These are phyloP conservation scores for Ustilago sp. DNA, from an alignment of 1,284 basidiomycete genomes.

Conservation along the genomic window DNA sequence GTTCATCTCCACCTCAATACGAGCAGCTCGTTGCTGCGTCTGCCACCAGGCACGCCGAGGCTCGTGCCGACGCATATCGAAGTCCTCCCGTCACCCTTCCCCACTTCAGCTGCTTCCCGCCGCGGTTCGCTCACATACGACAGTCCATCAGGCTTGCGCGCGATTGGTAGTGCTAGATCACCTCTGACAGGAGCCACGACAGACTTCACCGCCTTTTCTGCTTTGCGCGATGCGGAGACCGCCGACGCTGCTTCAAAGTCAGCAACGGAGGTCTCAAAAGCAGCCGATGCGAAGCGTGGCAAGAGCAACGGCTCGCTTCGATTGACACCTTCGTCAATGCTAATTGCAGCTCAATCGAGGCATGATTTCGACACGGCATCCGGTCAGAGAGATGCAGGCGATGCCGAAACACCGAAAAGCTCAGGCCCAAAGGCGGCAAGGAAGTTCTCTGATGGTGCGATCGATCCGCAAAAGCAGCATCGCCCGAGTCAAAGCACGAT, in stretches of 20 bases:
- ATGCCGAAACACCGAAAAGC: not conserved
- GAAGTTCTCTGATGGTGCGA: not conserved
- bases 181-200: slow-evolving; percentile 25
- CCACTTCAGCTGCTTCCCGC: slow-evolving; percentile 34
- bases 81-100: slow-evolving; percentile 58
- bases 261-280: not conserved
- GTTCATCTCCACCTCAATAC: slow-evolving; percentile 49
- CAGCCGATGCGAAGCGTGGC: not conserved
- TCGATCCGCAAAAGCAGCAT: slow-evolving; percentile 5
- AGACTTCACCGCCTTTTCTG: slow-evolving; percentile 27
- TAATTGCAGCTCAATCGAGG: slow-evolving; percentile 15
- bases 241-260: not conserved
- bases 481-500: slow-evolving; percentile 12
- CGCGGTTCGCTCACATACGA: slow-evolving; percentile 44
- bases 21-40: slow-evolving; percentile 35
- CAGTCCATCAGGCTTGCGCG: slow-evolving; percentile 31
- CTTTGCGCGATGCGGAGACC: slow-evolving; percentile 12
- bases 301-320: slow-evolving; percentile 12
- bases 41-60: slow-evolving; percentile 55
- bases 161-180: slow-evolving; percentile 17
- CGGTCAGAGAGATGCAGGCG: not conserved
- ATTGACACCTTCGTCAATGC: slow-evolving; percentile 40
- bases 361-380: not conserved
- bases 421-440: not conserved
- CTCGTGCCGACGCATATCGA: slow-evolving; percentile 55